These are phyloP conservation scores for Chlorella sp. DNA, from an alignment of 139 green algal species.

Conservation along the genomic window DNA sequence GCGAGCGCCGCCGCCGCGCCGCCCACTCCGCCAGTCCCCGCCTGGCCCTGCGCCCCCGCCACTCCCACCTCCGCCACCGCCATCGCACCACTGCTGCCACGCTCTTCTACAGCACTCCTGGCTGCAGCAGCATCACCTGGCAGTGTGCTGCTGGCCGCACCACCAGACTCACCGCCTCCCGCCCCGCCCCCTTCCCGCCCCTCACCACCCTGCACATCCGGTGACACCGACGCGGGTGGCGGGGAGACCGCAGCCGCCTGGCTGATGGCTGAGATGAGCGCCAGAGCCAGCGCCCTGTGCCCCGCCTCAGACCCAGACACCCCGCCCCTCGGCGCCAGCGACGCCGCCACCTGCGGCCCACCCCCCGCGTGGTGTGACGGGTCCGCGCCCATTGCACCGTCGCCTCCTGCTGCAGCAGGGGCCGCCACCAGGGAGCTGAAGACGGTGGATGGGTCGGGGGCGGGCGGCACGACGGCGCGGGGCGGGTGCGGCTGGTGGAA, in stretches of 20 bases:
- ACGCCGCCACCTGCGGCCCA: conserved; percentile 3
- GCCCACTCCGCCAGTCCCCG: background rate
- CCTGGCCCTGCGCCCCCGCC: background rate
- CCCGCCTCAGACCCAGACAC: conserved; percentile 20
- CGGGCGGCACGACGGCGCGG: conserved; percentile 31
- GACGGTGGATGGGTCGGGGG: conserved; percentile 31
- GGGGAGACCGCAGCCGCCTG: background rate
- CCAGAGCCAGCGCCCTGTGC: conserved; percentile 48
- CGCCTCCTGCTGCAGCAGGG: conserved; percentile 1
- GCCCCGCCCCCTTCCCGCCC: background rate
- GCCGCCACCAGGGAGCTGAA: background rate
- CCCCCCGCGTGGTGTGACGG: background rate
- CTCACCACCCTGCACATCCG: background rate
- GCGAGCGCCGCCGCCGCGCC: background rate
- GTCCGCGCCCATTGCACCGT: background rate
- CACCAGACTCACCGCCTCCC: too few relatives aligned
- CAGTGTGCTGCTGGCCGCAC: too few relatives aligned
- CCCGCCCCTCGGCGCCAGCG: background rate
- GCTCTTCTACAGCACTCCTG: background rate
- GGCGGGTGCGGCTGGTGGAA: conserved; percentile 63
- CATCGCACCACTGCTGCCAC: conserved; percentile 1
- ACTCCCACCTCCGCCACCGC: background rate
- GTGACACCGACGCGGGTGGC: background rate
- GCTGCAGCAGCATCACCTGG: too few relatives aligned
- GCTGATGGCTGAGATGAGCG: conserved; percentile 56